A percentile compares a stretch with the other conserved stretches of the same genome.
Conservation (phyloP, 768 basidiomycete species). For the Favolaschia claudopus region DNA sequence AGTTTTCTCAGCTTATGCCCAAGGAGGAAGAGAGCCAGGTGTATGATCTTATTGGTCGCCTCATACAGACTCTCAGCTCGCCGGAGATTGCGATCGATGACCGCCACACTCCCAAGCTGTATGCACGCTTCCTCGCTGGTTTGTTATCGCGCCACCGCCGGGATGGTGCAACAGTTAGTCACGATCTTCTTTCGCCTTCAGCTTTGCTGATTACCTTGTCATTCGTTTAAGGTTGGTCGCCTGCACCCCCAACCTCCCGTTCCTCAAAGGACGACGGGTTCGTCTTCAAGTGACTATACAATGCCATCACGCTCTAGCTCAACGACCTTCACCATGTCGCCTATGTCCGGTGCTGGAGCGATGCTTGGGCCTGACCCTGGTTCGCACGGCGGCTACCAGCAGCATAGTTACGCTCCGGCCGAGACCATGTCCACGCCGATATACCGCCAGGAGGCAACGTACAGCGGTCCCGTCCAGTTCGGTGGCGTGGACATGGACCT, state of each 20-base stretch:
- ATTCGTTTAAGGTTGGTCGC: too few species aligned
- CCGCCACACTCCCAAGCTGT: constrained; percentile 80
- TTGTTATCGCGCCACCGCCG: constrained; percentile 73
- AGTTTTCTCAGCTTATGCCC: constrained; percentile 68
- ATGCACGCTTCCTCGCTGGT: constrained; percentile 81
- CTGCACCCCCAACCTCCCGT: constrained; percentile 59
- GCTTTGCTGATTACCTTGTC: too few species aligned
- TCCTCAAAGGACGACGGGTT: constrained; percentile 34
- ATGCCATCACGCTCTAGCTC: constrained; percentile 26
- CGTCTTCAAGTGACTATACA: constrained; percentile 24
- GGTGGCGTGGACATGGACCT: constrained; percentile 48
- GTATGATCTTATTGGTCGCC: constrained; percentile 71
- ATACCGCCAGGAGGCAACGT: constrained; percentile 57
- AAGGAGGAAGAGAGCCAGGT: constrained; percentile 74
- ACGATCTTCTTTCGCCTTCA: too few species aligned
- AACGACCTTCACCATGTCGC: constrained; percentile 39
- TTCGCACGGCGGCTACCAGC: constrained; percentile 23
- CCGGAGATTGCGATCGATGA: constrained; percentile 83
- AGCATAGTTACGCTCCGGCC: constrained; percentile 25
- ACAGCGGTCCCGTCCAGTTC: constrained; percentile 49
- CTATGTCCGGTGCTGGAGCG: constrained; percentile 23
- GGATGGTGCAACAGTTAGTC: constrained; percentile 70
- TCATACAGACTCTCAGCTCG: constrained; percentile 76
- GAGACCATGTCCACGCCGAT: constrained; percentile 45
- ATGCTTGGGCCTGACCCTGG: constrained; percentile 19